Evolutionary conservation across 164 flowering plant species (phyloP).

Genomic region (Stephania yunnanensis): DNA sequence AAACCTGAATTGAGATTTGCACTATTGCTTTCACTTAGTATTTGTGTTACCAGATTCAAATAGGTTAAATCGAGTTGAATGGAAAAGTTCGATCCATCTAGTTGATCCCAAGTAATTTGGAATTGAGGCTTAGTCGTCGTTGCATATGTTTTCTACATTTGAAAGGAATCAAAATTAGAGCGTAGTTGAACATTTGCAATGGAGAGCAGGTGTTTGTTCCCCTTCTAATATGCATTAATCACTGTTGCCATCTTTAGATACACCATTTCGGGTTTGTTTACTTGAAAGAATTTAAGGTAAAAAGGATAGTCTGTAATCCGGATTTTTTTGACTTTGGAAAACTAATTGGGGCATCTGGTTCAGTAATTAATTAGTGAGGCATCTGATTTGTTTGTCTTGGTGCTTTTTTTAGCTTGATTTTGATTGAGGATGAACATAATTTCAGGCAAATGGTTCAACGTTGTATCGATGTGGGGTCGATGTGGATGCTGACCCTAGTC

Average conservation of each 20-base stretch:
- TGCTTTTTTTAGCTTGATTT: neutral
- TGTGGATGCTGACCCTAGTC: constrained; percentile 62
- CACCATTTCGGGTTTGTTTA: neutral
- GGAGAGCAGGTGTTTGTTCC: neutral
- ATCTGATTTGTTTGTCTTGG: neutral
- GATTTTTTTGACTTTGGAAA: neutral
- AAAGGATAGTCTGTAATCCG: neutral
- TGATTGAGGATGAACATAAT: neutral
- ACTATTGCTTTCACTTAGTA: too few species aligned
- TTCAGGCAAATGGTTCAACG: constrained; percentile 74
- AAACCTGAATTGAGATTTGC: too few species aligned
- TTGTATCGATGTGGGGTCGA: constrained; percentile 44
- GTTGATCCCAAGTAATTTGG: too few species aligned
- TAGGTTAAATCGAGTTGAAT: too few species aligned
- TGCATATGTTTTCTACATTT: too few species aligned
- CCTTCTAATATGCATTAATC: neutral
- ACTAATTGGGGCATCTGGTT: neutral
- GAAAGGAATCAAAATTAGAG: too few species aligned
- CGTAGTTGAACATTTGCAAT: too few species aligned
- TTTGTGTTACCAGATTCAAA: too few species aligned
- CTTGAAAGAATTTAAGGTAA: neutral
- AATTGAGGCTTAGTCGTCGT: too few species aligned
- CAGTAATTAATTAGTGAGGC: neutral
- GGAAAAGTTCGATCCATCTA: too few species aligned
- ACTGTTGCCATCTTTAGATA: neutral